Evolutionary conservation across 768 basidiomycete genomes (phyloP), one percentile per base, ranked within the genome.

Genomic region (Baorangia bicolor): DNA sequence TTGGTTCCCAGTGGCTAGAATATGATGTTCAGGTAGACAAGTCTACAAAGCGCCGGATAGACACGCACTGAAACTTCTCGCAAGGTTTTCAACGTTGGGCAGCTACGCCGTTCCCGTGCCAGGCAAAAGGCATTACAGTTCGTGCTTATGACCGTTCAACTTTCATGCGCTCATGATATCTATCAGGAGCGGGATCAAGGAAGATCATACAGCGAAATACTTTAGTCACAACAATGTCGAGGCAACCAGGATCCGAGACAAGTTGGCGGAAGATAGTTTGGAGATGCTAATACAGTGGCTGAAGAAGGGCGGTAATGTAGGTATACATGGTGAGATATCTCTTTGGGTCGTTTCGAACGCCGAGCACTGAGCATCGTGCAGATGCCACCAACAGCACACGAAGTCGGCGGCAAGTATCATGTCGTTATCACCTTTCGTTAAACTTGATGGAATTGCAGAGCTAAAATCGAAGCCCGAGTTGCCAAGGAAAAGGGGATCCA

Each of bases 11-110:
- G 94, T 99, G 97, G 97, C 81, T 99, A 42, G 97, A 99, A 73
- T 99, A 98, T 70, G 85, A 96, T 61, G 96, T 97, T 61, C 91
- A 94, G 80, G 92, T 87, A 58, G n/a, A 64, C 51, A 31, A 14
- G 12, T 31, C 27, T 51, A 25, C 27, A 18, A 46, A 30, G 35
- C 30, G 18, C 28, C 14, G 3, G 18, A 25, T 21, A 28, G n/a
- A 46, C 38, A 31, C 31, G 20, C 12, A 42, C 58, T 56, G 27
- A 60, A 14, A 30, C 42, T 37, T 25, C 44, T 47, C 47, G 2
- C 40, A 49, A 94, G 90, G 97, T 98, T 6, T 98, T 98, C 79
- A 98, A 99, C 68, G 97, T 98, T 28, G 97, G 96, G 7, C 96
- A 98, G 70, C 77, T 97, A 23, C 83, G 95, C 53, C 84, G 94